A percentile compares a stretch with the other conserved stretches of the same genome.
Conservation (phyloP, 2,329 filamentous ascomycete genomes). For the Xylaria sp. region DNA sequence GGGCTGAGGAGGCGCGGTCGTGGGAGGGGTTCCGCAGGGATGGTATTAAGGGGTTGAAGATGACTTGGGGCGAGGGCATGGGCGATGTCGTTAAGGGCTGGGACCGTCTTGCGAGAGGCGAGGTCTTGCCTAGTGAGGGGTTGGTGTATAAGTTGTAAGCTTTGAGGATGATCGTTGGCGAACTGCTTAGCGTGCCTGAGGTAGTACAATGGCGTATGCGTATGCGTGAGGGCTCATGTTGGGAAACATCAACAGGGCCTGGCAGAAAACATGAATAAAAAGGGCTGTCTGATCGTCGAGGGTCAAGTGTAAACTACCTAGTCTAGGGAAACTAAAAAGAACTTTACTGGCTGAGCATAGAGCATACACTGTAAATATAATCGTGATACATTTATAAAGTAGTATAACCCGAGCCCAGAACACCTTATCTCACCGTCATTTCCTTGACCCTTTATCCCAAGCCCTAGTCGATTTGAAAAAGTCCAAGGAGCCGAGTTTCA, state of each 20-base stretch:
- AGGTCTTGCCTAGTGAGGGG: constrained; percentile 43
- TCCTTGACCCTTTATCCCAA: neutral
- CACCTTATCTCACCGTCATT: too few species aligned
- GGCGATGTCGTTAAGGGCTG: constrained; percentile 43
- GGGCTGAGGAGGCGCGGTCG: constrained; percentile 33
- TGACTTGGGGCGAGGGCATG: constrained; percentile 47
- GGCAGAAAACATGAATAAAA: too few species aligned
- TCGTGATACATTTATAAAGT: neutral
- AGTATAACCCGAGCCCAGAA: neutral
- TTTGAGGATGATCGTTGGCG: neutral
- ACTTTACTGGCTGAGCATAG: neutral
- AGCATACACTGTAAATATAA: neutral
- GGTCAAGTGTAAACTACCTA: too few species aligned
- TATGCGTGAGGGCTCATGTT: neutral
- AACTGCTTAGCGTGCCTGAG: neutral
- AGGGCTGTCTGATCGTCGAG: too few species aligned
- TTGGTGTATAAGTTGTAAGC: constrained; percentile 45
- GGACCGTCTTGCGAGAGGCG: constrained; percentile 42
- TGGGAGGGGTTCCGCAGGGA: constrained; percentile 38
- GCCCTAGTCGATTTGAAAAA: neutral
- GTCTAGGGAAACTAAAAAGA: neutral
- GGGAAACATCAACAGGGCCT: neutral
- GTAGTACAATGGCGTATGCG: neutral
- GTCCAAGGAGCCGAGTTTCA: neutral
- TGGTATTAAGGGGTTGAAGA: constrained; percentile 40